These are phyloP conservation scores for Podospora tetraspora DNA, from an alignment of 495 filamentous ascomycete species.

Conservation along the genomic window DNA sequence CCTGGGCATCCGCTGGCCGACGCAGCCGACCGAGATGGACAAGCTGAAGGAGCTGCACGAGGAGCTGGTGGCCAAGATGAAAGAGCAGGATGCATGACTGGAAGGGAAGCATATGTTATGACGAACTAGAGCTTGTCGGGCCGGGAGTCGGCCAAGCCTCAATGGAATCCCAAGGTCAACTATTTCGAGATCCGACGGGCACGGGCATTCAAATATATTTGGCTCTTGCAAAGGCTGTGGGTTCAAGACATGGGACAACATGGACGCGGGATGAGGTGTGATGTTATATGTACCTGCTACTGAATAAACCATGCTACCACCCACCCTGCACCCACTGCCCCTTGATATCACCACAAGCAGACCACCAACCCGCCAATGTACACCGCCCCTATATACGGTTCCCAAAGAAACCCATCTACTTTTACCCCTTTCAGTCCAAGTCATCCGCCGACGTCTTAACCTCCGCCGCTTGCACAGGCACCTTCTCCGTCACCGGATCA, in stretches of 20 bases:
- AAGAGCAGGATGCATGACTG: conserved; percentile 21
- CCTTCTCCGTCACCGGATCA: neutral
- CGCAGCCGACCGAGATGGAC: conserved; percentile 72
- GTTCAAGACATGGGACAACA: neutral
- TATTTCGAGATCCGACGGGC: neutral
- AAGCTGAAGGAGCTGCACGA: conserved; percentile 72
- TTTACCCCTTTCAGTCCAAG: conserved; percentile 39
- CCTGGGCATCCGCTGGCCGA: conserved; percentile 74
- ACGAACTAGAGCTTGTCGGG: neutral
- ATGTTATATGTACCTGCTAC: neutral
- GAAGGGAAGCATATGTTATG: neutral
- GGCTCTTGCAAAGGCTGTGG: too few species aligned
- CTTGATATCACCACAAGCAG: neutral
- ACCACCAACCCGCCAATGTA: neutral
- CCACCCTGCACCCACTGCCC: neutral
- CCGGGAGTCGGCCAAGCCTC: neutral
- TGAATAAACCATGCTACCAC: neutral
- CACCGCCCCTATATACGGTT: neutral
- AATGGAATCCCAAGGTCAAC: neutral
- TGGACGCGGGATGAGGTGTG: neutral
- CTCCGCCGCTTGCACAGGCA: conserved; percentile 19
- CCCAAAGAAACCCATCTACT: conserved; percentile 9
- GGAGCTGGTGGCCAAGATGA: conserved; percentile 87
- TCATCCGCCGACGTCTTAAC: conserved; percentile 47
- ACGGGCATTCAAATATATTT: neutral